phyloP scores from a whole-genome alignment of 352 stramenopile species.

The Globisporangium irregulare region DNA sequence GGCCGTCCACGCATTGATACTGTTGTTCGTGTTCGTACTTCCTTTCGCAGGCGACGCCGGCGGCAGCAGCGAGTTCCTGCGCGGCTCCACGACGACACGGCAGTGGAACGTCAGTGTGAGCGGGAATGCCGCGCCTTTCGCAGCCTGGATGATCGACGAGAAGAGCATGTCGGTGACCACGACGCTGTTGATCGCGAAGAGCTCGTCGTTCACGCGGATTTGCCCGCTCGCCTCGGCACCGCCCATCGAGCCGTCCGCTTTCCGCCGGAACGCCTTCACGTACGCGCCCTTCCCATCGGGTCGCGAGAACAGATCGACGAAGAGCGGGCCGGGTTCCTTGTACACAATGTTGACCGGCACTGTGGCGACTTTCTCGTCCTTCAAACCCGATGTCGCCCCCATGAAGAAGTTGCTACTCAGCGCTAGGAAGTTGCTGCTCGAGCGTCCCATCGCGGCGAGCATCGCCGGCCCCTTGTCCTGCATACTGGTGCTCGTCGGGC shows the following conservation, averaged over 20 bases:
- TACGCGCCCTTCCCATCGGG: conserved; percentile 62
- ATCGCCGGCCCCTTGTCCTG: conserved; percentile 21
- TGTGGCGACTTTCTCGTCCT: conserved; percentile 26
- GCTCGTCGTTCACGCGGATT: conserved; percentile 59
- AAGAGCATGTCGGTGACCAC: conserved; percentile 62
- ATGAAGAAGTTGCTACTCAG: conserved; percentile 29
- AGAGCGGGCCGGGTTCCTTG: conserved; percentile 42
- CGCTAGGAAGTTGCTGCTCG: conserved; percentile 46
- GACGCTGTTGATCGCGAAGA: conserved; percentile 66
- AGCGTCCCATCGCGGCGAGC: conserved; percentile 23
- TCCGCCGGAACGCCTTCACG: conserved; percentile 72
- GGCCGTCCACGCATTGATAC: conserved; percentile 32
- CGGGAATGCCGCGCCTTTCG: conserved; percentile 61
- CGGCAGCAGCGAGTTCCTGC: conserved; percentile 19
- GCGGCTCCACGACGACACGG: conserved; percentile 9
- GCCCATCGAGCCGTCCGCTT: conserved; percentile 46
- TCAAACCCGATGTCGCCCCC: conserved; percentile 7
- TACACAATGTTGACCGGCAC: conserved; percentile 51
- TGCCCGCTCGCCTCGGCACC: conserved; percentile 50
- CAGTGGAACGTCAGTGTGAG: conserved; percentile 69
- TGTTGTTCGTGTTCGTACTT: conserved; percentile 5
- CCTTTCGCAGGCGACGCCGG: conserved; percentile 40
- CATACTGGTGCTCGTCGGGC: background rate
- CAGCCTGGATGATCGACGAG: conserved; percentile 59
- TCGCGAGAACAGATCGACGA: conserved; percentile 74